These are phyloP conservation scores for Biancaea sappan DNA, from an alignment of 306 rosid genomes.

Conservation along the genomic window DNA sequence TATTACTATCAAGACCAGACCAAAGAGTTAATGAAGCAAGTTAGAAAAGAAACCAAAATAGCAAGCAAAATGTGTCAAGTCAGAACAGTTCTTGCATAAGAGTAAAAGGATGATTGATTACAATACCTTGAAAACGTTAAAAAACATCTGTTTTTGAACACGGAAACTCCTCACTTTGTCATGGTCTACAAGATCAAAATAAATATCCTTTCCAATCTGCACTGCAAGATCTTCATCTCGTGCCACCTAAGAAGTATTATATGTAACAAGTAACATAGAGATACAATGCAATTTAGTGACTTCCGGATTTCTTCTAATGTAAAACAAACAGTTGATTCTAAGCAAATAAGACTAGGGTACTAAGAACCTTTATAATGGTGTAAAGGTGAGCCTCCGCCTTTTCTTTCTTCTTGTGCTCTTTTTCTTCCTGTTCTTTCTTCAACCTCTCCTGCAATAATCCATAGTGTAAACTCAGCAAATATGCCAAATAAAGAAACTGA, in stretches of 20 bases:
- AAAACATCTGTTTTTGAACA: constrained; percentile 70
- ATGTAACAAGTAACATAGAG: constrained; percentile 21
- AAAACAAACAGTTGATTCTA: constrained; percentile 3
- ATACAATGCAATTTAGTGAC: constrained; percentile 19
- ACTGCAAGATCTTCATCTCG: constrained; percentile 70
- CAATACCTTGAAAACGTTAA: constrained; percentile 79
- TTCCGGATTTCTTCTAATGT: constrained; percentile 3
- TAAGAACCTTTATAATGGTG: constrained; percentile 78
- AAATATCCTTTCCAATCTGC: constrained; percentile 86
- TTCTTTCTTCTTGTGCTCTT: constrained; percentile 85
- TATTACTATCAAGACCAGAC: neutral
- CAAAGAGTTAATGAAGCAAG: neutral
- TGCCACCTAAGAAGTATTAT: constrained; percentile 65
- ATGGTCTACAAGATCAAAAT: constrained; percentile 95
- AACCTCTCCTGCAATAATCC: constrained; percentile 69
- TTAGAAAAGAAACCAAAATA: neutral
- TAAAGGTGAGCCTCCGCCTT: constrained; percentile 89
- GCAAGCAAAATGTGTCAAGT: neutral
- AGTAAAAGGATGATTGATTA: neutral
- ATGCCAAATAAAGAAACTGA: constrained; percentile 25
- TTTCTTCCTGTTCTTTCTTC: constrained; percentile 90
- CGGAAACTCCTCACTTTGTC: constrained; percentile 92
- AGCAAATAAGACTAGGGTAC: constrained; percentile 25
- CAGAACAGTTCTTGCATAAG: constrained; percentile 12
- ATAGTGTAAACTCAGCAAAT: constrained; percentile 21